Conservation (phyloP, 345 rosid species). For the Eucalyptus pauciflora region DNA sequence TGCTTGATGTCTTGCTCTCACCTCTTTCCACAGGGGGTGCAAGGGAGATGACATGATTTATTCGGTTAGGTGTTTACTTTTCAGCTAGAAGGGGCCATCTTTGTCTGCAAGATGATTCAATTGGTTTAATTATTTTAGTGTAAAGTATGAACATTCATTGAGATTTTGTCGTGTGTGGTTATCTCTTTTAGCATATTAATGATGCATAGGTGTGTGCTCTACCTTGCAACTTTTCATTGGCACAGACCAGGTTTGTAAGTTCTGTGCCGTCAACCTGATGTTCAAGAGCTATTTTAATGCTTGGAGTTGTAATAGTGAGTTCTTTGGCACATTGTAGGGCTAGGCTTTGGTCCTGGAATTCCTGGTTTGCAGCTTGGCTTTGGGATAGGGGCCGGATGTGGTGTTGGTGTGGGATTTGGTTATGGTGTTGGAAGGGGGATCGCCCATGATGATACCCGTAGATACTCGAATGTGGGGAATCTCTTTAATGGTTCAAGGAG, state of each 20-base stretch:
- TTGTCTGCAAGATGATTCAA: background rate
- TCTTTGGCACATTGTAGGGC: slow-evolving; percentile 23
- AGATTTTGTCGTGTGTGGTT: background rate
- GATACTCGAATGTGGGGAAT: slow-evolving; percentile 43
- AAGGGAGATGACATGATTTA: background rate
- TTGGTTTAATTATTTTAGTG: background rate
- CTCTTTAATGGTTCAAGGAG: slow-evolving; percentile 7
- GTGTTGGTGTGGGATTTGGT: slow-evolving; percentile 81
- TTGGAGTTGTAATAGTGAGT: background rate
- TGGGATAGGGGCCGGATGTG: slow-evolving; percentile 85
- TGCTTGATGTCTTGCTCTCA: background rate
- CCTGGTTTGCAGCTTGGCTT: slow-evolving; percentile 76
- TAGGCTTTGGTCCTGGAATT: slow-evolving; percentile 77
- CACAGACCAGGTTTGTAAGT: background rate
- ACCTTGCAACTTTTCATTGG: background rate
- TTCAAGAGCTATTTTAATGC: background rate
- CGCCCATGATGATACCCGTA: slow-evolving; percentile 39
- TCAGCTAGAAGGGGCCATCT: background rate
- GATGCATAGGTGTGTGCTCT: background rate
- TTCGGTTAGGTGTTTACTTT: background rate
- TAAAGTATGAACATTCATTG: background rate
- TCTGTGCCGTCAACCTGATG: background rate
- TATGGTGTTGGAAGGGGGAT: slow-evolving; percentile 75
- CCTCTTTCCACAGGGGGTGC: background rate
- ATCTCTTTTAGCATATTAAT: background rate